Evolutionary conservation across 495 filamentous ascomycete species (phyloP), one percentile per base, ranked within the genome.

Genomic region (Saxophila tyrrhenica): DNA sequence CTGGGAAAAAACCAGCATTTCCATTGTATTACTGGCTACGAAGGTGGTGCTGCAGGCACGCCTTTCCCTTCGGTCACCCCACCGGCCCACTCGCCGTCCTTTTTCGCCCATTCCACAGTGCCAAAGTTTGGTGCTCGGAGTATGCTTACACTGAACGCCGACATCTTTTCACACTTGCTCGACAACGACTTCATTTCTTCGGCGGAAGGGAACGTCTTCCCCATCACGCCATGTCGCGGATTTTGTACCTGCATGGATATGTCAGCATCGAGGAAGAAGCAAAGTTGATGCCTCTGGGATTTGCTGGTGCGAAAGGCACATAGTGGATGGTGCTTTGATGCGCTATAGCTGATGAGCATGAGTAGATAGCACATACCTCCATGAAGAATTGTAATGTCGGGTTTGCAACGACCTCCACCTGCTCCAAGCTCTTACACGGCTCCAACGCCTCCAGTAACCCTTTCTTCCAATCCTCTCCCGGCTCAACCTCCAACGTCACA

Each of bases 361-460:
- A 35, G n/a, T 48, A 38, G 3, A 22, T 7, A 17, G 24, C 20
- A 59, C 60, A 21, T 54, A 64, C 61, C 21, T 56, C 59, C 55
- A 64, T 56, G 41, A 50, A 59, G 48, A 64, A 64, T 42, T 62
- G 46, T 41, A 64, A 51, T 15, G 55, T 53, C 25, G 61, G 61
- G 39, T 55, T 60, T 5, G 46, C 62, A n/a, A 65, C 58, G 25
- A 65, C 48, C 51, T 65, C 63, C 19, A 65, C 56, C 48, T 65
- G 63, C 50, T 65, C 63, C 39, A 65, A 29, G 19, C 54, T 39
- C 45, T 57, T 51, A 35, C 58, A 62, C 20, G 25, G 11, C 32
- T 43, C 38, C 52, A 64, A 29, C 41, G 46, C 56, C 48, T 60
- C 45, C 20, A 61, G 25, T 46, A 65, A 16, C 21, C 52, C 55